Conservation (phyloP, 768 basidiomycete species). For the Kwoniella dejecticola region DNA sequence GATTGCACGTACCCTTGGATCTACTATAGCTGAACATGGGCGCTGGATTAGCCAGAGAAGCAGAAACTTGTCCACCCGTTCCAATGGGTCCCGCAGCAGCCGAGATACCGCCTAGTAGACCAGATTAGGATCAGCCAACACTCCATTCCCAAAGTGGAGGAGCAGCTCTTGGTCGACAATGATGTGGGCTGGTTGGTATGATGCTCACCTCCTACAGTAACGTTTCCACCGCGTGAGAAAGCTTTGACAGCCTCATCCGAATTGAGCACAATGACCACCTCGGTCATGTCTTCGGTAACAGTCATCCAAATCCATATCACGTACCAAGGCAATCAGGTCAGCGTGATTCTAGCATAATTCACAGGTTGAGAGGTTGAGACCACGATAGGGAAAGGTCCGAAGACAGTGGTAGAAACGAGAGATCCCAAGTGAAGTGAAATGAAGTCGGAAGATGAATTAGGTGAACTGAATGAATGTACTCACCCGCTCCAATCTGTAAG, state of each 20-base stretch:
- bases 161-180: no score
- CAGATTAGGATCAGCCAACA: constrained; percentile 3
- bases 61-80: constrained; percentile 85
- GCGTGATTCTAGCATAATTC: not conserved
- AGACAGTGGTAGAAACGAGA: no score
- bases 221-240: constrained; percentile 92
- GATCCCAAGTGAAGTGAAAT: no score
- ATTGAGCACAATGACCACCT: constrained; percentile 96
- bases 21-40: constrained; percentile 98
- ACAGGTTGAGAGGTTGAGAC: not conserved
- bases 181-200: no score
- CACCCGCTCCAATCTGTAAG: constrained; percentile 84
- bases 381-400: no score
- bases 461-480: no score
- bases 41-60: constrained; percentile 74
- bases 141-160: no score
- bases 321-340: no score
- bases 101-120: constrained; percentile 45
- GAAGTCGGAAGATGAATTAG: no score
- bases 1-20: constrained; percentile 71
- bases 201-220: constrained; percentile 88
- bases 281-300: constrained; percentile 57
- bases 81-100: constrained; percentile 92
- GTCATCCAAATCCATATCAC: no score
- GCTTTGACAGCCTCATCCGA: constrained; percentile 93